Conservation (phyloP, 352 stramenopile genomes). For the Globisporangium cylindrosporum region DNA sequence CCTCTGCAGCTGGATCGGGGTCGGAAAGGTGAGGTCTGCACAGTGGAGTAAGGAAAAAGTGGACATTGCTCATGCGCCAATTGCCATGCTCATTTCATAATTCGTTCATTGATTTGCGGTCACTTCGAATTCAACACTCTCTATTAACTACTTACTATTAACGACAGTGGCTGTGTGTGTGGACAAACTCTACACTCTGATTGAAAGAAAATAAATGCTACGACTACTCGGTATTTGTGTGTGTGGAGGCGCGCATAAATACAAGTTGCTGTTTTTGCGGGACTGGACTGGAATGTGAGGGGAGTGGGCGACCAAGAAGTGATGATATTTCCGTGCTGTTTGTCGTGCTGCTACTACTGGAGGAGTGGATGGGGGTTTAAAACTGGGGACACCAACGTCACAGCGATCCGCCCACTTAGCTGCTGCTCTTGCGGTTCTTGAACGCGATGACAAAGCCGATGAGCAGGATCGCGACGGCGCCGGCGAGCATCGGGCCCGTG, state of each 20-base stretch:
- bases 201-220: not conserved
- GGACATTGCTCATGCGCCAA: too few species aligned
- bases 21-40: too few species aligned
- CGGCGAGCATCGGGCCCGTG: conserved; percentile 37
- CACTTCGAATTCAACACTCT: not conserved
- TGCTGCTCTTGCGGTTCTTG: conserved; percentile 28
- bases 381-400: not conserved
- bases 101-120: too few species aligned
- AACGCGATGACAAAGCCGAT: conserved; percentile 60
- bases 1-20: too few species aligned
- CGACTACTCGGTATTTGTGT: not conserved
- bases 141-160: conserved; percentile 1
- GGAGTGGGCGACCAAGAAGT: not conserved
- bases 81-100: too few species aligned
- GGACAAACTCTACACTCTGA: not conserved
- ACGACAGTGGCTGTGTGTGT: not conserved
- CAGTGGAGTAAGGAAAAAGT: too few species aligned
- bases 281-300: not conserved
- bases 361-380: not conserved
- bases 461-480: conserved; percentile 50
- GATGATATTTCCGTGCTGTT: not conserved
- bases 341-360: not conserved
- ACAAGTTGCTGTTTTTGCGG: not conserved
- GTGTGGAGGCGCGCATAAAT: not conserved
- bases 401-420: not conserved